These are phyloP conservation scores for Panaeolus papilionaceus DNA, from an alignment of 768 basidiomycete genomes.

Conservation along the genomic window DNA sequence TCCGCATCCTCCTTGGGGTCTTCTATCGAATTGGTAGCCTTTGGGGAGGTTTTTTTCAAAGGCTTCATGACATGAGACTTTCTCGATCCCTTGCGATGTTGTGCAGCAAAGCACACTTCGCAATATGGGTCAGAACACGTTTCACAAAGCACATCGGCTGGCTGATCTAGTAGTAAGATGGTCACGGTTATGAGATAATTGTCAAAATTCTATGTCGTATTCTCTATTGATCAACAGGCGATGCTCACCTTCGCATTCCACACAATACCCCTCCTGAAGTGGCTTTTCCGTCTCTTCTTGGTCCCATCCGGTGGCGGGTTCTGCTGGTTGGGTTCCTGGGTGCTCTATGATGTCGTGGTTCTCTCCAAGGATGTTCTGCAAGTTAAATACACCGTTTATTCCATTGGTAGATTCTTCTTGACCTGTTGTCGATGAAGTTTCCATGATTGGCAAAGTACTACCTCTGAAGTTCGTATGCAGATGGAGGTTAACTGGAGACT, in stretches of 20 bases:
- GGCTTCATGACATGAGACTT: conserved; percentile 65
- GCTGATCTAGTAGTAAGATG: conserved; percentile 65
- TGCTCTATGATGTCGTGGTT: conserved; percentile 70
- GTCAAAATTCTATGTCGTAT: not conserved
- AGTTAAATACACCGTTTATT: conserved; percentile 51
- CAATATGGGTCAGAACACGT: conserved; percentile 78
- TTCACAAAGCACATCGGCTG: conserved; percentile 76
- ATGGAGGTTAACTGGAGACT: not conserved
- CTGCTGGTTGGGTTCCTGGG: conserved; percentile 39
- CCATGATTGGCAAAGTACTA: conserved; percentile 17
- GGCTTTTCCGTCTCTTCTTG: conserved; percentile 60
- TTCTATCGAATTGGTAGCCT: conserved; percentile 37
- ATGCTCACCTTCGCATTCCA: conserved; percentile 84
- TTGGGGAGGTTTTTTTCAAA: conserved; percentile 39
- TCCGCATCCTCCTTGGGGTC: conserved; percentile 30
- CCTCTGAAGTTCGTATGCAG: not conserved
- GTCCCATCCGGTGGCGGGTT: conserved; percentile 63
- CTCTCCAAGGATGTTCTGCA: conserved; percentile 72
- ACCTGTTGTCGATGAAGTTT: conserved; percentile 23
- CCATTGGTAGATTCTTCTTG: conserved; percentile 23
- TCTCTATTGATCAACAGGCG: not conserved
- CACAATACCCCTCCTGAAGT: conserved; percentile 69
- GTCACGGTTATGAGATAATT: conserved; percentile 16
- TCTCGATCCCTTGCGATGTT: conserved; percentile 83
- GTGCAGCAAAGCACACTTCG: conserved; percentile 86